Evolutionary conservation across 2,329 filamentous ascomycete species (phyloP).

Genomic region (Calonectria crousiana): DNA sequence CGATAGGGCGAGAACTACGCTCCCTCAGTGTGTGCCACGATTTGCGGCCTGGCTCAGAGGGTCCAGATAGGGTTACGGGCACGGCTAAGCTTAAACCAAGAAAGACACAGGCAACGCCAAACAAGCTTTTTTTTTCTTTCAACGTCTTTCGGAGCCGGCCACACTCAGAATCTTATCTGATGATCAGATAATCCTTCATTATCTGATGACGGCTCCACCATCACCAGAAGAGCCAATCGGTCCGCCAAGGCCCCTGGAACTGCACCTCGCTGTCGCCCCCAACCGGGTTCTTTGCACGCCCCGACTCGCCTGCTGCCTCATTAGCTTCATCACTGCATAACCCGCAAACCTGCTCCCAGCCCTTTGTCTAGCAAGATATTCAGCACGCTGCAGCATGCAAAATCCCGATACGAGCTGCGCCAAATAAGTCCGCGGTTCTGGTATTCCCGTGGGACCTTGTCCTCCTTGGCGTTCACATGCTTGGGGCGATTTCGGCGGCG

Average conservation of each 20-base stretch:
- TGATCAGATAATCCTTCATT: slow-evolving; percentile 37
- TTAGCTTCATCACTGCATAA: background rate
- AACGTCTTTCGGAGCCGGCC: background rate
- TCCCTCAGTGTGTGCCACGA: background rate
- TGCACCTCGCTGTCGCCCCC: background rate
- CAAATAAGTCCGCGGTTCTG: background rate
- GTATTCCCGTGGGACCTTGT: background rate
- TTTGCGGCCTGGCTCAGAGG: background rate
- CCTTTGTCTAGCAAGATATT: background rate
- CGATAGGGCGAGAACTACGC: background rate
- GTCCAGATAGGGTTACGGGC: background rate
- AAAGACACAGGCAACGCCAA: background rate
- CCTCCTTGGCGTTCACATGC: background rate
- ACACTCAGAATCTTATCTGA: slow-evolving; percentile 36
- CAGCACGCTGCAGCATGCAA: background rate
- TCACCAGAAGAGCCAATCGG: slow-evolving; percentile 9
- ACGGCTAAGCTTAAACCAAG: background rate
- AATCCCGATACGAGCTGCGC: background rate
- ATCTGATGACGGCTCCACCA: slow-evolving; percentile 22
- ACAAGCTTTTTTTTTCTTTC: background rate
- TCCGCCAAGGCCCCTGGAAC: background rate
- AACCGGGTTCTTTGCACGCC: background rate
- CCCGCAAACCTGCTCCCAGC: background rate
- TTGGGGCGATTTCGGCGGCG: background rate
- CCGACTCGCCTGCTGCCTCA: background rate